A percentile compares a stretch with the other conserved stretches of the same genome.
Evolutionary conservation across 495 filamentous ascomycete species (phyloP).

Genomic region (Xylaria telfairii): DNA sequence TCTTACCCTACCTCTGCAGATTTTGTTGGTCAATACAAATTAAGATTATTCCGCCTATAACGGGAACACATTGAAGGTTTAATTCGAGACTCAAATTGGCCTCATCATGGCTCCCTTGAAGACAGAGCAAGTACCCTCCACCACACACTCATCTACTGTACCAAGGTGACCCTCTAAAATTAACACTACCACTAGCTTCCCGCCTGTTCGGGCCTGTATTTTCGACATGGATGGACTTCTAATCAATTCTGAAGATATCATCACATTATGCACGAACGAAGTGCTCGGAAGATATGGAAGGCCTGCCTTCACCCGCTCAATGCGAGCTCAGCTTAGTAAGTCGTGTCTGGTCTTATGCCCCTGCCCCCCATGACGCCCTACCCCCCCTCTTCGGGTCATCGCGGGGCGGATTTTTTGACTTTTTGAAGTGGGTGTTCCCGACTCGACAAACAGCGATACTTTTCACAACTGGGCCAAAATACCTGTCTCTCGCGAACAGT

Average conservation of each 20-base stretch:
- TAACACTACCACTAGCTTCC: conserved; percentile 37
- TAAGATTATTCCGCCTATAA: no score
- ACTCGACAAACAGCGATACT: conserved; percentile 43
- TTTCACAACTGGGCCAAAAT: conserved; percentile 74
- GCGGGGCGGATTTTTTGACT: background rate
- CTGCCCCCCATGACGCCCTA: no score
- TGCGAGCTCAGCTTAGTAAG: conserved; percentile 74
- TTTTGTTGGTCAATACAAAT: background rate
- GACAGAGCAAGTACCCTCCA: background rate
- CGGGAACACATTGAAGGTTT: no score
- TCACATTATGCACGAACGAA: conserved; percentile 72
- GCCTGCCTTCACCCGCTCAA: conserved; percentile 71
- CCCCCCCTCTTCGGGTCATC: background rate
- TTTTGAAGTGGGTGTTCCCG: conserved; percentile 66
- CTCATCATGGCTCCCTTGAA: background rate
- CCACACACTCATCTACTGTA: no score
- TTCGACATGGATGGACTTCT: conserved; percentile 92
- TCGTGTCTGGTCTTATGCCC: background rate
- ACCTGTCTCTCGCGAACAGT: conserved; percentile 68
- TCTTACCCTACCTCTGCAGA: no score
- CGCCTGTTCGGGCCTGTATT: conserved; percentile 76
- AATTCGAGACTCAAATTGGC: background rate
- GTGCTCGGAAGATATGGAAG: conserved; percentile 69
- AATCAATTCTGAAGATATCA: conserved; percentile 80
- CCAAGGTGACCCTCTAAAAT: background rate